These are phyloP conservation scores for Dichomitus squalens DNA, from an alignment of 1,284 basidiomycete genomes.

Conservation along the genomic window DNA sequence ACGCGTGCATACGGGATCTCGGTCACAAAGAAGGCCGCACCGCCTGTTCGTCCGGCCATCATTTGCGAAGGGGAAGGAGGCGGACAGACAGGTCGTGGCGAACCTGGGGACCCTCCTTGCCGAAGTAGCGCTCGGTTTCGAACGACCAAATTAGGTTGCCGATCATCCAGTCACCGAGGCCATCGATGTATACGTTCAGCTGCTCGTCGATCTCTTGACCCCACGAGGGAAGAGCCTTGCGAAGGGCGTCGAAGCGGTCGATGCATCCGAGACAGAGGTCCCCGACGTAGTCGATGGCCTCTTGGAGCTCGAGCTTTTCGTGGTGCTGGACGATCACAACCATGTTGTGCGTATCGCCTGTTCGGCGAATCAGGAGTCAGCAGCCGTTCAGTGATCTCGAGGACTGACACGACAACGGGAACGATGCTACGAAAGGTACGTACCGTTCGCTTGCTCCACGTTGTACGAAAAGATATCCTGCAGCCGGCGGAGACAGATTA, in stretches of 20 bases:
- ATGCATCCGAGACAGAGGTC: conserved; percentile 40
- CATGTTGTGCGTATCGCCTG: conserved; percentile 47
- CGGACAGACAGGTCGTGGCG: conserved; percentile 38
- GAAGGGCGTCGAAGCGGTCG: conserved; percentile 38
- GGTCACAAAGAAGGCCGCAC: background rate
- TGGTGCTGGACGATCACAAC: conserved; percentile 40
- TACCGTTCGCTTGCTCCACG: conserved; percentile 42
- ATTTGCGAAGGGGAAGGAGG: conserved; percentile 32
- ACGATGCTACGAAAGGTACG: background rate
- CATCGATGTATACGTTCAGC: conserved; percentile 38
- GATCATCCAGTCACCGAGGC: conserved; percentile 42
- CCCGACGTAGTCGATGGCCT: conserved; percentile 44
- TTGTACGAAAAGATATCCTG: conserved; percentile 50
- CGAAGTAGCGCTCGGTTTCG: conserved; percentile 45
- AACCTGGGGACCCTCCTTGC: conserved; percentile 35
- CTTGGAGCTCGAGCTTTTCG: conserved; percentile 40
- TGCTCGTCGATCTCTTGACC: conserved; percentile 38
- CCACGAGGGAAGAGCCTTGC: conserved; percentile 39
- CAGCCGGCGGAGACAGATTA: background rate
- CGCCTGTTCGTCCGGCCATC: background rate
- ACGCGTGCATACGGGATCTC: background rate
- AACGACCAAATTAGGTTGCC: conserved; percentile 47
- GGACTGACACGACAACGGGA: background rate
- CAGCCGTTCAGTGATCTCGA: background rate
- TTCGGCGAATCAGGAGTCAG: conserved; percentile 11